Base-by-base conservation (phyloP, 2,329 filamentous ascomycete species). In the Hymenoscyphus infarciens region DNA sequence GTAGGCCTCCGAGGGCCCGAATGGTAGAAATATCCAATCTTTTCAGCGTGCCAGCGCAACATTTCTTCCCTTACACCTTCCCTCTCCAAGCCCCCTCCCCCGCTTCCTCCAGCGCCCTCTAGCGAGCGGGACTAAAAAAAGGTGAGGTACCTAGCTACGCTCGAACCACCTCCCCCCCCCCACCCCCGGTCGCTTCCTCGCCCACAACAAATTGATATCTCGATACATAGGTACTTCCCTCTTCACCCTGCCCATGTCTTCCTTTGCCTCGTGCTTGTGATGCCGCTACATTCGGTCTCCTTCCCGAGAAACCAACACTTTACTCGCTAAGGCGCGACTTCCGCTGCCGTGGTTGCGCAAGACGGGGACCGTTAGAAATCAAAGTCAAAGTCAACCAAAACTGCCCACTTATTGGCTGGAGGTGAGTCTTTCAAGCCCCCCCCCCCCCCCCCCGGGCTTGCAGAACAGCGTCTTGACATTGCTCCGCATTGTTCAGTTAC, bases 401-500 rank as follows among this genome's bases (percentile, higher is more conserved):
- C 35, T 25, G 7, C 58, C 22, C 31, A 60, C 22, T 53, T 16
- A 56, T 52, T 56, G 57, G 38, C 39, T 56, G 29, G 5, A 57
- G 52, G 61, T 59, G 53, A 60, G 61, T 19, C 31, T 31, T 63
- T 53, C 16, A 49, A 31, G 35, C 57, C 60, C 62, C n/a, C n/a
- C n/a, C n/a, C n/a, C n/a, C n/a, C n/a, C n/a, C n/a, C n/a, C n/a
- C 62, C 59, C 61, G 62, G 38, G 13, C 53, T 53, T 60, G 57
- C 57, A 56, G 27, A 54, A n/a, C 57, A 55, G 42, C 13, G 35
- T 38, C 35, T 38, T 38, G 13, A 38, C 35, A 27, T 35, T 56
- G 33, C 60, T 59, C 56, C 59, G 35, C 59, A 59, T 49, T 45
- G 19, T 52, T 39, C 49, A 64, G 62, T 64, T 64, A 64, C 62